Evolutionary conservation across 73 alveolate genomes (phyloP).

Genomic region (Uronychia binucleata): DNA sequence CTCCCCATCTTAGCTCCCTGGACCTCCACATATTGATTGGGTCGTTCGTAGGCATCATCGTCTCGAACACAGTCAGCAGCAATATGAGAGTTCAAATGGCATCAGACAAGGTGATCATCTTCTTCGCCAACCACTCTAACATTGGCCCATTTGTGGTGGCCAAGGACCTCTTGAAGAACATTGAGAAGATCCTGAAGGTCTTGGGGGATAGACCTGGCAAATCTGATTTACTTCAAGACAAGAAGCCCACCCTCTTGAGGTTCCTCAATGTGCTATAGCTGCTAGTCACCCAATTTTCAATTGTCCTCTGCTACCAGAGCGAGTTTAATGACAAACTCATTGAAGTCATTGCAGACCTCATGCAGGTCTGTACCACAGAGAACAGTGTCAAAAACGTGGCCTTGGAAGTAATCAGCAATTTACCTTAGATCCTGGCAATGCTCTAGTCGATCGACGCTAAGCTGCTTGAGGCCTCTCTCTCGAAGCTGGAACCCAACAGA

Average conservation of each 20-base stretch:
- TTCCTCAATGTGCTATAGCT: slow-evolving; percentile 24
- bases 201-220: slow-evolving; percentile 16
- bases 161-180: slow-evolving; percentile 55
- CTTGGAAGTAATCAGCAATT: neutral
- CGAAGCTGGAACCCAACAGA: slow-evolving; percentile 36
- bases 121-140: slow-evolving; percentile 61
- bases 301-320: slow-evolving; percentile 49
- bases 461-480: slow-evolving; percentile 31
- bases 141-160: slow-evolving; percentile 72
- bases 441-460: slow-evolving; percentile 43
- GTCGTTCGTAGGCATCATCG: slow-evolving; percentile 55
- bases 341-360: slow-evolving; percentile 39
- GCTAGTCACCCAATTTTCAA: slow-evolving; percentile 50
- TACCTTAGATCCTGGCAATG: slow-evolving; percentile 7
- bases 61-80: slow-evolving; percentile 46
- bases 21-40: slow-evolving; percentile 61
- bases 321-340: slow-evolving; percentile 52
- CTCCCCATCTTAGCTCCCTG: slow-evolving; percentile 55
- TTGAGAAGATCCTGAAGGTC: slow-evolving; percentile 38
- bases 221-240: slow-evolving; percentile 33
- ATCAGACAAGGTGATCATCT: slow-evolving; percentile 60
- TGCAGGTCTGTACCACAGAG: slow-evolving; percentile 5
- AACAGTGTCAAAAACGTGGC: slow-evolving; percentile 11
- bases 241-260: slow-evolving; percentile 43
- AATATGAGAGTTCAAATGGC: slow-evolving; percentile 61